phyloP scores from a whole-genome alignment of 2,329 filamentous ascomycete species.

The Cryoendolithus antarcticus region DNA sequence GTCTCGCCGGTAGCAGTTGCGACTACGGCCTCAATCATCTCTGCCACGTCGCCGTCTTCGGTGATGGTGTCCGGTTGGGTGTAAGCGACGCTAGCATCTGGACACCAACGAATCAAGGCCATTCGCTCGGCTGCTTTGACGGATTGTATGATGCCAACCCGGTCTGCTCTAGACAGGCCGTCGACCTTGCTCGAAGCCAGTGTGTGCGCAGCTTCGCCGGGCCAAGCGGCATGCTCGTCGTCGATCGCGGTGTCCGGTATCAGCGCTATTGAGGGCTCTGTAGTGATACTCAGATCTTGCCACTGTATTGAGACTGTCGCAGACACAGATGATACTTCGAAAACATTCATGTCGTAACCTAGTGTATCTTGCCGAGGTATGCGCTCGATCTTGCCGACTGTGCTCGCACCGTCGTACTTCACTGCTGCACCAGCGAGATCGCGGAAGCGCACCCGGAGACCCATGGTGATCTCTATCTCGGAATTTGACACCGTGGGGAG shows the following conservation, averaged over 20 bases:
- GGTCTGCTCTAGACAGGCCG: conserved; percentile 23
- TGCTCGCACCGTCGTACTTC: conserved; percentile 36
- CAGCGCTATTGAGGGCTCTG: conserved; percentile 33
- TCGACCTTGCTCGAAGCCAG: conserved; percentile 10
- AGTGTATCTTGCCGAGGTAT: conserved; percentile 36
- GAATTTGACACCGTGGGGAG: conserved; percentile 19
- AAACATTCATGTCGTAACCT: conserved; percentile 49
- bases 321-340: conserved; percentile 36
- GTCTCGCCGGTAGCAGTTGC: conserved; percentile 11
- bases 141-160: conserved; percentile 44
- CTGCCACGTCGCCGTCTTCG: conserved; percentile 32
- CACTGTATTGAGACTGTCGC: conserved; percentile 44
- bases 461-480: conserved; percentile 20
- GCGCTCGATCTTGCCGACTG: conserved; percentile 29
- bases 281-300: conserved; percentile 44
- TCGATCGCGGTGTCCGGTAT: conserved; percentile 40
- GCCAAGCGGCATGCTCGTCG: conserved; percentile 45
- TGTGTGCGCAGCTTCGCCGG: conserved; percentile 37
- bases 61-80: conserved; percentile 31
- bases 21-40: conserved; percentile 7
- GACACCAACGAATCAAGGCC: conserved; percentile 43
- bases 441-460: conserved; percentile 39
- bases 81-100: conserved; percentile 44
- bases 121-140: conserved; percentile 44
- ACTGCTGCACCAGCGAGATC: conserved; percentile 37